Percentiles rank a stretch among this genome's conserved stretches.
Evolutionary conservation across 192 early-diverging fungal species (phyloP).

Genomic region (Paraglomus occultum): DNA sequence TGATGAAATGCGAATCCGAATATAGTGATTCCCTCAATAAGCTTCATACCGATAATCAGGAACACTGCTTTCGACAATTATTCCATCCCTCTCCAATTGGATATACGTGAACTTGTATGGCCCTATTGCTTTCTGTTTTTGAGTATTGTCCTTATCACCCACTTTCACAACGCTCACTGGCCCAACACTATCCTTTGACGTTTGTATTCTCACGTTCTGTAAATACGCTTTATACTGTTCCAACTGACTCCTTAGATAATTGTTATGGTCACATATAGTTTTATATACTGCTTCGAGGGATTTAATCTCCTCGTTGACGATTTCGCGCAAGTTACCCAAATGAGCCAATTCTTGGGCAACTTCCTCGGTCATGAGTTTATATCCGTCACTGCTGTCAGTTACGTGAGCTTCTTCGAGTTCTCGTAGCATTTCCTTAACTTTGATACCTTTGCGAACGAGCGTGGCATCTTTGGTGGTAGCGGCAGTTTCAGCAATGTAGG

Average conservation of each 20-base stretch:
- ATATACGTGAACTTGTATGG: conserved; percentile 82
- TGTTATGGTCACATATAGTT: conserved; percentile 93
- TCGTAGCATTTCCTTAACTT: conserved; percentile 90
- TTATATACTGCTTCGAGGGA: conserved; percentile 84
- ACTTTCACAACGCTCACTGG: conserved; percentile 60
- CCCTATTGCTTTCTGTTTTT: conserved; percentile 55
- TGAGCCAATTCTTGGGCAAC: conserved; percentile 86
- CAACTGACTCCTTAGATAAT: conserved; percentile 83
- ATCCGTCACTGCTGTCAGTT: conserved; percentile 71
- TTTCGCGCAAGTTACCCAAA: conserved; percentile 87
- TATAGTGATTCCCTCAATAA: background rate
- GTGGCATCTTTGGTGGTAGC: conserved; percentile 84
- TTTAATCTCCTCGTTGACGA: conserved; percentile 75
- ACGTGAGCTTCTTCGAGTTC: conserved; percentile 80
- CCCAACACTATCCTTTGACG: conserved; percentile 41
- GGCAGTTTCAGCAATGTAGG: conserved; percentile 77
- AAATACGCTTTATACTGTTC: conserved; percentile 94
- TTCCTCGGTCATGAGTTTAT: conserved; percentile 84
- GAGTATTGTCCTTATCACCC: conserved; percentile 47
- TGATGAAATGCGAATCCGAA: too few species aligned
- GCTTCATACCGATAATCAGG: conserved; percentile 77
- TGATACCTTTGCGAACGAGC: conserved; percentile 91
- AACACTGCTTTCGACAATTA: conserved; percentile 90
- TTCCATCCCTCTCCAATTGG: conserved; percentile 85
- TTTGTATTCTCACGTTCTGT: conserved; percentile 88